phyloP scores from a whole-genome alignment of 371 early-diverging fungal species.

The Rhizopus delemar region DNA sequence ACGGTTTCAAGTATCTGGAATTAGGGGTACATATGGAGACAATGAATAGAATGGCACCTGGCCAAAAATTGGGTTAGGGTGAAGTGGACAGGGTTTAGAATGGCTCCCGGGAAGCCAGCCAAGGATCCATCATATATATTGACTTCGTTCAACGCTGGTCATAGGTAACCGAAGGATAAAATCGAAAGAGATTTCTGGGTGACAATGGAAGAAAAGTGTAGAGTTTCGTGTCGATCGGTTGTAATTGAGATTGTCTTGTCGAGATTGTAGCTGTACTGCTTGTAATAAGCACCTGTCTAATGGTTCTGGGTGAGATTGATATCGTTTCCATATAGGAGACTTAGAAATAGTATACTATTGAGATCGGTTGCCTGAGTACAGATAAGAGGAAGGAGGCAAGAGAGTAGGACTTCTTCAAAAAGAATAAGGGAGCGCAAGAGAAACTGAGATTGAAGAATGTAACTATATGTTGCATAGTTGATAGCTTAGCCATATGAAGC shows the following conservation, averaged over 20 bases:
- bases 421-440: background rate
- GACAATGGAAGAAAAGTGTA: background rate
- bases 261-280: background rate
- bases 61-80: background rate
- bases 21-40: background rate
- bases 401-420: background rate
- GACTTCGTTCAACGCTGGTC: background rate
- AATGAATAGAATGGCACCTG: background rate
- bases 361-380: background rate
- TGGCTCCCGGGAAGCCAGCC: slow-evolving; percentile 1
- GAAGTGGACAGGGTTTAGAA: no score
- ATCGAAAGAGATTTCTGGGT: background rate
- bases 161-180: slow-evolving; percentile 2
- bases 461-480: background rate
- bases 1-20: background rate
- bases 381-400: background rate
- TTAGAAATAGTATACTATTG: no score
- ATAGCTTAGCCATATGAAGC: slow-evolving; percentile 14
- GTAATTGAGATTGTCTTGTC: background rate
- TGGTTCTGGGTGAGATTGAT: background rate
- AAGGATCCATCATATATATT: slow-evolving; percentile 11
- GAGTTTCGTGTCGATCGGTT: background rate
- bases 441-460: background rate
- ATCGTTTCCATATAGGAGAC: background rate
- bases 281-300: background rate